These are phyloP conservation scores for Plantago elongata DNA, from an alignment of 257 asterid genomes.

Conservation along the genomic window DNA sequence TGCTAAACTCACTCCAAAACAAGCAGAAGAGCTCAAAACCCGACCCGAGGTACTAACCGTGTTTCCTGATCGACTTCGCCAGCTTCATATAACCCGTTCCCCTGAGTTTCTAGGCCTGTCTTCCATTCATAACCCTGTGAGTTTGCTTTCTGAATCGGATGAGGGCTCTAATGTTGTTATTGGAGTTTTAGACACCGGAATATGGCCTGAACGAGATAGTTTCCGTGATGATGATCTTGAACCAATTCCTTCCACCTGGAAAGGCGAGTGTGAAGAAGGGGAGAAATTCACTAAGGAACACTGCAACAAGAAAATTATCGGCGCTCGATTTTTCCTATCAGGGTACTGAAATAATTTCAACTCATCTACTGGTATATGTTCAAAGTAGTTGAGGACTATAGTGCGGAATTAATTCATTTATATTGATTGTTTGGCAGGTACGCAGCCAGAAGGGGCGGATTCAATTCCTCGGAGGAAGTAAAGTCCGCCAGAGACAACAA, in stretches of 20 bases:
- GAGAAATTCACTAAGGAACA: constrained; percentile 40
- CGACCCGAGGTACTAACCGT: constrained; percentile 48
- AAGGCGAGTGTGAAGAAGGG: constrained; percentile 58
- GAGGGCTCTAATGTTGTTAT: constrained; percentile 63
- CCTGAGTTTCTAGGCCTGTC: constrained; percentile 59
- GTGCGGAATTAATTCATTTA: too few species aligned
- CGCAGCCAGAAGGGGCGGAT: constrained; percentile 34
- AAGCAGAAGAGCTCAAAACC: constrained; percentile 39
- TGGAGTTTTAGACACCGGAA: constrained; percentile 77
- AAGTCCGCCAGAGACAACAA: constrained; percentile 61
- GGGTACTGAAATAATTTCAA: too few species aligned
- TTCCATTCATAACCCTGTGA: constrained; percentile 25
- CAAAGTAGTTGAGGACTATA: too few species aligned
- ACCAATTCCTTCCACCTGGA: constrained; percentile 61
- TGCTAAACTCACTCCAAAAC: constrained; percentile 42
- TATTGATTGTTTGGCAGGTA: constrained; percentile 32
- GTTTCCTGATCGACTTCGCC: constrained; percentile 62
- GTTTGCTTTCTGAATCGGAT: constrained; percentile 54
- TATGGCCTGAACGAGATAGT: constrained; percentile 67
- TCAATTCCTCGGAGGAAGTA: constrained; percentile 30
- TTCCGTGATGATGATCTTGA: constrained; percentile 70
- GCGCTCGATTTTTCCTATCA: constrained; percentile 49
- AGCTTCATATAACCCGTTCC: constrained; percentile 69
- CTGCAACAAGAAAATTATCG: constrained; percentile 67
- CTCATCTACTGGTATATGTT: too few species aligned